Evolutionary conservation across 345 rosid species (phyloP).

Genomic region (Pistacia atlantica): DNA sequence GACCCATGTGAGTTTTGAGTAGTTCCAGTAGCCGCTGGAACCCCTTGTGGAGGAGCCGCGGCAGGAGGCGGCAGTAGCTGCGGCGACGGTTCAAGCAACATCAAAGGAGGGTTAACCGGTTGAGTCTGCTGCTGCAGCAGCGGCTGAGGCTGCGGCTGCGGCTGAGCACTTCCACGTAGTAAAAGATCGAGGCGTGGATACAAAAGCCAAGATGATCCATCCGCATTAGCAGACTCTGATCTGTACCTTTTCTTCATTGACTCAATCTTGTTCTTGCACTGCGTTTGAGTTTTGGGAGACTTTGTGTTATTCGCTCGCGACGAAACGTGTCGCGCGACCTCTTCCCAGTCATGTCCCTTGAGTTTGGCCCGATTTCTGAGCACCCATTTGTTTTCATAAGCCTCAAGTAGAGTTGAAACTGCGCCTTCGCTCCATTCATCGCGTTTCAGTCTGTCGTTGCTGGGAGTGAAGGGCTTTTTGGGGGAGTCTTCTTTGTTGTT

Average conservation of each 20-base stretch:
- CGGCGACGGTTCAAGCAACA: constrained; percentile 45
- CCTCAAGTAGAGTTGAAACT: constrained; percentile 84
- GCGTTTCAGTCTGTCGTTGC: constrained; percentile 71
- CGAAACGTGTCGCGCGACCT: constrained; percentile 77
- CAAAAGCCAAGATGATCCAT: constrained; percentile 88
- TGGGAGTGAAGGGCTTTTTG: constrained; percentile 30
- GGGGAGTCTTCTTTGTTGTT: constrained; percentile 37
- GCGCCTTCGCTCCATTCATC: constrained; percentile 99
- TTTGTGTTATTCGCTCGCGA: constrained; percentile 61
- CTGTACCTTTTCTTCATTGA: constrained; percentile 97
- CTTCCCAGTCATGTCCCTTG: constrained; percentile 98
- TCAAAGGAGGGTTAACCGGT: constrained; percentile 38
- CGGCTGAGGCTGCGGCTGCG: constrained; percentile 22
- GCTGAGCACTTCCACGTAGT: constrained; percentile 56
- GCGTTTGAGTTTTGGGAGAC: constrained; percentile 90
- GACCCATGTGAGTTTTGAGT: constrained; percentile 71
- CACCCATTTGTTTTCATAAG: constrained; percentile 89
- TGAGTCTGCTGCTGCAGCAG: constrained; percentile 32
- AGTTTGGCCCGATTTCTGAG: constrained; percentile 90
- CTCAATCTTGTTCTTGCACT: constrained; percentile 99
- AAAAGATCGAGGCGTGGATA: constrained; percentile 80
- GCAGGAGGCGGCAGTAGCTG: constrained; percentile 25
- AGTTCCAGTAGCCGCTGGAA: constrained; percentile 25
- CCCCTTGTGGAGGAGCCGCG: constrained; percentile 32
- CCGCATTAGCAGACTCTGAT: constrained; percentile 77